Percentiles rank a stretch among this genome's conserved stretches.
Conservation (phyloP, 192 early-diverging fungal genomes). For the Geosiphon pyriformis region DNA sequence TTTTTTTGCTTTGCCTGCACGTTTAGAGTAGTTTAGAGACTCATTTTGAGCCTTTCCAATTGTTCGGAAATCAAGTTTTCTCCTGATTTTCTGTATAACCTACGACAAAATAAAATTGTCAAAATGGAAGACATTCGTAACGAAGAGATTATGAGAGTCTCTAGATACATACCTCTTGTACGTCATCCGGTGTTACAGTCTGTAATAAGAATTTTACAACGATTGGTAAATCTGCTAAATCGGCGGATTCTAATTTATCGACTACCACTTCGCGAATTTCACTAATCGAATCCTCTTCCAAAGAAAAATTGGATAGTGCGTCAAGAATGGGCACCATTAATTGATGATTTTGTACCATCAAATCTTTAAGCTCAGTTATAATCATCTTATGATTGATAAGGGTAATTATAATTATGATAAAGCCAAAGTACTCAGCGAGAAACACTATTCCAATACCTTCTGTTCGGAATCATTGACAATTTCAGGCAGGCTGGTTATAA, state of each 20-base stretch:
- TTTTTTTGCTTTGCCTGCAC: conserved; percentile 13
- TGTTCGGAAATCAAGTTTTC: conserved; percentile 59
- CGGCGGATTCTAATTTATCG: conserved; percentile 56
- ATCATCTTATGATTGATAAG: conserved; percentile 37
- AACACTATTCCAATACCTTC: conserved; percentile 27
- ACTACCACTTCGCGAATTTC: conserved; percentile 55
- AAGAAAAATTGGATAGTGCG: conserved; percentile 60
- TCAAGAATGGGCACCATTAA: conserved; percentile 67
- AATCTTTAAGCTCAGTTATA: conserved; percentile 50
- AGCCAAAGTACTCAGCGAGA: background rate
- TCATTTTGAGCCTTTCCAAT: conserved; percentile 43
- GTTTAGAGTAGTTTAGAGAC: conserved; percentile 11
- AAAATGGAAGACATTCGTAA: background rate
- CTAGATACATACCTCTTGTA: conserved; percentile 29
- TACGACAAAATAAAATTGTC: conserved; percentile 12
- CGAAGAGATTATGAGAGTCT: background rate
- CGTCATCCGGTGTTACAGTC: conserved; percentile 47
- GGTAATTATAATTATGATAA: background rate
- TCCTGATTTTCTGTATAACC: conserved; percentile 45
- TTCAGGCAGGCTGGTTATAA: conserved; percentile 68
- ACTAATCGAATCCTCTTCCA: conserved; percentile 42
- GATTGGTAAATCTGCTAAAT: conserved; percentile 64
- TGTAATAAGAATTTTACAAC: conserved; percentile 71
- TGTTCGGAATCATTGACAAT: conserved; percentile 70
- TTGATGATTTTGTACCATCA: conserved; percentile 52